Conservation (phyloP, 2,329 filamentous ascomycete genomes). For the Penicillium hordei region DNA sequence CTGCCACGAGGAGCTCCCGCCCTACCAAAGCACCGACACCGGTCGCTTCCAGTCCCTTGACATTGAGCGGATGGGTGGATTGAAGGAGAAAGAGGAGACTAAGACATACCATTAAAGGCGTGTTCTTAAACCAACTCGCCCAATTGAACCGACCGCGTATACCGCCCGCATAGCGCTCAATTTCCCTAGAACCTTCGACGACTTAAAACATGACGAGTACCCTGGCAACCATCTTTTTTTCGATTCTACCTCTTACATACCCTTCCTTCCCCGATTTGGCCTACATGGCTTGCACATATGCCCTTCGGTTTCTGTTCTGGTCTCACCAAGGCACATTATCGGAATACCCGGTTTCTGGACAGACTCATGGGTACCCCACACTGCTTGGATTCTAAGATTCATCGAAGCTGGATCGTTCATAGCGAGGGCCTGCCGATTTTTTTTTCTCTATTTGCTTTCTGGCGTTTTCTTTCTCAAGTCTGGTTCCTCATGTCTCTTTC, state of each 20-base stretch:
- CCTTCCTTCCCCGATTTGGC: slow-evolving; percentile 21
- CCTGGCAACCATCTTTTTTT: slow-evolving; percentile 28
- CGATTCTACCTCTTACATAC: slow-evolving; percentile 25
- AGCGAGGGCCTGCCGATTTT: slow-evolving; percentile 32
- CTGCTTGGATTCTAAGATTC: slow-evolving; percentile 3
- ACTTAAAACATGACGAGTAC: slow-evolving; percentile 37
- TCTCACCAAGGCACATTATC: slow-evolving; percentile 3
- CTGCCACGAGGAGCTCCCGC: slow-evolving; percentile 74
- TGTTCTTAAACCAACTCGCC: neutral
- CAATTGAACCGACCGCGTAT: neutral
- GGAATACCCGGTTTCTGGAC: neutral
- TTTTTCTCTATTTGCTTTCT: slow-evolving; percentile 21
- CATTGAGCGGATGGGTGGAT: slow-evolving; percentile 87
- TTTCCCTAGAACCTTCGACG: slow-evolving; percentile 24
- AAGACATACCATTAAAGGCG: slow-evolving; percentile 37
- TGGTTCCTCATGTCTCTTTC: slow-evolving; percentile 30
- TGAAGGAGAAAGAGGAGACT: slow-evolving; percentile 77
- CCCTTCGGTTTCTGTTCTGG: slow-evolving; percentile 18
- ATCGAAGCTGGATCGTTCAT: slow-evolving; percentile 28
- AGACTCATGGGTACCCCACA: neutral
- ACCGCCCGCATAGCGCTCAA: neutral
- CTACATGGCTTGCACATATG: slow-evolving; percentile 36
- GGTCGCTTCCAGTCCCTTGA: slow-evolving; percentile 89
- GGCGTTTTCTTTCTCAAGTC: slow-evolving; percentile 33
- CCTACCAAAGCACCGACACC: slow-evolving; percentile 79